Percentiles rank a stretch among this genome's conserved stretches.
phyloP scores from a whole-genome alignment of 1,139 yeast species.

The Pichia sp. region DNA sequence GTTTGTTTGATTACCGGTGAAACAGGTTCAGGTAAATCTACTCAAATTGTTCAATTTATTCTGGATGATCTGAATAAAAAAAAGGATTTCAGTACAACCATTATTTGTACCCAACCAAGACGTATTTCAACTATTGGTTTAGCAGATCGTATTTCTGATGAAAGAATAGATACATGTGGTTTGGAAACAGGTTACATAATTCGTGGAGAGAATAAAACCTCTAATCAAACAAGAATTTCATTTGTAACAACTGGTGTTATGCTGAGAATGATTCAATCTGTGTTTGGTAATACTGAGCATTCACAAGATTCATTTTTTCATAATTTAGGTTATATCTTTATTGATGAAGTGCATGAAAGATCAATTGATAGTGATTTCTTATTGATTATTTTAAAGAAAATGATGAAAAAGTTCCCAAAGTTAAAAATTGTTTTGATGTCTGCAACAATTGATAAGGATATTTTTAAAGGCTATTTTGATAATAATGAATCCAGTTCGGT shows the following conservation, averaged over 20 bases:
- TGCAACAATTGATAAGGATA: slow-evolving; percentile 79
- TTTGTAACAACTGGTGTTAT: slow-evolving; percentile 93
- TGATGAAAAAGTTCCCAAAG: slow-evolving; percentile 42
- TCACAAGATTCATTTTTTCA: slow-evolving; percentile 36
- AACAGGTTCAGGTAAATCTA: slow-evolving; percentile 94
- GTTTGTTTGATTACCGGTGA: slow-evolving; percentile 88
- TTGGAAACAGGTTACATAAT: slow-evolving; percentile 82
- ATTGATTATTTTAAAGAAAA: slow-evolving; percentile 63
- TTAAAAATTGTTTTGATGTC: slow-evolving; percentile 82
- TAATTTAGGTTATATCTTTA: slow-evolving; percentile 61
- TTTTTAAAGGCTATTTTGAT: slow-evolving; percentile 59
- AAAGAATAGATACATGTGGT: slow-evolving; percentile 64
- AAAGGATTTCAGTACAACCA: slow-evolving; percentile 48
- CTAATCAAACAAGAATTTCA: slow-evolving; percentile 56
- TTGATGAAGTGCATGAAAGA: slow-evolving; percentile 95
- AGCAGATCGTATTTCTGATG: slow-evolving; percentile 88
- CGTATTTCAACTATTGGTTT: slow-evolving; percentile 92
- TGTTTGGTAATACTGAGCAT: slow-evolving; percentile 20
- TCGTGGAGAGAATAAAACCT: slow-evolving; percentile 78
- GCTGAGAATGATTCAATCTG: slow-evolving; percentile 70
- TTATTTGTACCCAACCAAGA: slow-evolving; percentile 91
- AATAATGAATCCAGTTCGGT: slow-evolving; percentile 26
- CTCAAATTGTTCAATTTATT: slow-evolving; percentile 86
- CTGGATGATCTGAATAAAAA: slow-evolving; percentile 51
- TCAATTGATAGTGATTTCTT: slow-evolving; percentile 87